phyloP scores from a whole-genome alignment of 2,329 filamentous ascomycete species.

The Clarireedia sp. region DNA sequence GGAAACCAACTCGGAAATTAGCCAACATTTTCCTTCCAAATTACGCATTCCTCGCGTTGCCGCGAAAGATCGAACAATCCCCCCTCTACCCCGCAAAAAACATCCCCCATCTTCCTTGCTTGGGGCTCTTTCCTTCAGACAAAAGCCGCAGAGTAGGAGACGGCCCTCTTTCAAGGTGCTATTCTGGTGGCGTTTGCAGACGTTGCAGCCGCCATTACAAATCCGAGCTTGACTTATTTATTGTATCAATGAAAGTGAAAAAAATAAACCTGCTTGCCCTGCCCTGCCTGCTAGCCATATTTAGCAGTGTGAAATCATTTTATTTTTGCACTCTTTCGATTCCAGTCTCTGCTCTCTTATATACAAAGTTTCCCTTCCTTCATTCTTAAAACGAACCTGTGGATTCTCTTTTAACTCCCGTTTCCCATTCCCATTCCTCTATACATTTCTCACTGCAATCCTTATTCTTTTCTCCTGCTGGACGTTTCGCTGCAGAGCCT shows the following conservation, averaged over 20 bases:
- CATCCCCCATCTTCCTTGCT: constrained; percentile 8
- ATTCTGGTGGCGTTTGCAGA: constrained; percentile 13
- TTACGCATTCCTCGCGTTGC: constrained; percentile 26
- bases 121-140: constrained; percentile 21
- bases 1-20: constrained; percentile 6
- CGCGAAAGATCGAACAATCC: constrained; percentile 1
- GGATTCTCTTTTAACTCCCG: constrained; percentile 11
- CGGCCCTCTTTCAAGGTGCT: neutral
- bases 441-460: constrained; percentile 29
- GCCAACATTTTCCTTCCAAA: constrained; percentile 20
- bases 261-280: constrained; percentile 15
- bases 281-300: constrained; percentile 20
- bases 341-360: constrained; percentile 19
- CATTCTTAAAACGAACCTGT: constrained; percentile 28
- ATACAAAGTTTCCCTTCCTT: constrained; percentile 25
- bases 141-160: neutral
- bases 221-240: neutral
- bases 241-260: constrained; percentile 10
- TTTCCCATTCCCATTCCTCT: constrained; percentile 26
- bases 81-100: too few relatives aligned
- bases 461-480: constrained; percentile 23
- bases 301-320: neutral
- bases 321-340: neutral
- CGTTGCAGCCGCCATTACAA: constrained; percentile 3
- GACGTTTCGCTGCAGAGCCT: constrained; percentile 14